Evolutionary conservation across 768 basidiomycete genomes (phyloP).

Genomic region (Suillus brevipes): DNA sequence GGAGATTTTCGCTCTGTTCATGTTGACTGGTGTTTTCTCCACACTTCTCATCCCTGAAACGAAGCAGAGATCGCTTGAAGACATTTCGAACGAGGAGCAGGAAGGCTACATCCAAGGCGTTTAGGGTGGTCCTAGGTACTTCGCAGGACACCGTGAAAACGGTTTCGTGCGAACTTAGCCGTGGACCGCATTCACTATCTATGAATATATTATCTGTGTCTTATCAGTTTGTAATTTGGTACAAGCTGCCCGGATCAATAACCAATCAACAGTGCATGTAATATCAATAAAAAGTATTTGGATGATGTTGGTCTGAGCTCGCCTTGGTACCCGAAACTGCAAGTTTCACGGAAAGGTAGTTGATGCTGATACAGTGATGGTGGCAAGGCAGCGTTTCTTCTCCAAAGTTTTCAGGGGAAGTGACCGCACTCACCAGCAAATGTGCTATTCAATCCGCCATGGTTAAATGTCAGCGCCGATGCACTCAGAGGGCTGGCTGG

Average conservation of each 20-base stretch:
- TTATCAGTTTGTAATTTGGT: neutral
- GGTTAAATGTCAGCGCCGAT: neutral
- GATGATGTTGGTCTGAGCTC: neutral
- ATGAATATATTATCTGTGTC: neutral
- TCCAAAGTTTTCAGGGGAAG: neutral
- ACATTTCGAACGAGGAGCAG: slow-evolving; percentile 72
- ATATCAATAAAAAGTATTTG: neutral
- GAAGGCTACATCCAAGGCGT: slow-evolving; percentile 48
- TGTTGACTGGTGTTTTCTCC: slow-evolving; percentile 82
- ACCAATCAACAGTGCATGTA: neutral
- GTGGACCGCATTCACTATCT: no score
- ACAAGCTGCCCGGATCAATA: neutral
- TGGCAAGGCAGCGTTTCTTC: neutral
- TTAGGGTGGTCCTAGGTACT: no score
- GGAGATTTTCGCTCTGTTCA: slow-evolving; percentile 83
- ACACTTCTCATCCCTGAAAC: slow-evolving; percentile 83
- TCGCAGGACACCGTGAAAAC: no score
- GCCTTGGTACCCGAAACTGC: neutral
- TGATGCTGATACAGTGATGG: no score
- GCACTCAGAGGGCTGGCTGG: neutral
- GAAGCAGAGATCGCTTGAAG: slow-evolving; percentile 63
- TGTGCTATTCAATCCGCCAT: neutral
- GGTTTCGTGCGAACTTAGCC: no score
- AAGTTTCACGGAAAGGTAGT: neutral
- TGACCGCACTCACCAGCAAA: neutral